Evolutionary conservation across 768 basidiomycete species (phyloP), one percentile per base, ranked within the genome.

Genomic region (Russula emetica): DNA sequence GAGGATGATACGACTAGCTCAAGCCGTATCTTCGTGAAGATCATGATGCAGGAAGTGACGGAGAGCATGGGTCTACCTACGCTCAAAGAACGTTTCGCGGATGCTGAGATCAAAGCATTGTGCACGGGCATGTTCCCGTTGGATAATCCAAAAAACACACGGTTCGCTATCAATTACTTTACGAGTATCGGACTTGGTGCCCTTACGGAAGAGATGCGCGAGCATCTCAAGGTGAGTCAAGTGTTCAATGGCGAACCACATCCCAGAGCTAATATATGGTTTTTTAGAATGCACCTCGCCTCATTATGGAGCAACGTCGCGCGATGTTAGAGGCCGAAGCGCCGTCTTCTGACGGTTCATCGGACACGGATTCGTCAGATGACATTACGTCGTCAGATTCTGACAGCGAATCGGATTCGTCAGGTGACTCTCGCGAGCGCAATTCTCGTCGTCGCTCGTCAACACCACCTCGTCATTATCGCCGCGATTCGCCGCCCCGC

Each of bases 1-100:
- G 97, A 99, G 74, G 97, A 98, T 55, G 95, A 98, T 61, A 99
- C 97, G 26, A 98, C 97, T 0, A 92, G 90, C 22, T 93, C 90
- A 69, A 88, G 88, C 66, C 92, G 97, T 78, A 99, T 99, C 72
- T 98, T 98, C 74, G 79, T 98, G 71, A 98, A 98, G 77, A 97
- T 98, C 70, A 78, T 99, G 80, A 87, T 97, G 83, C 85, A 86
- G 64, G 97, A 99, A 76, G 86, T 98, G 81, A 88, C 88, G 79
- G 97, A 98, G 78, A 83, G 85, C 55, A 88, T 98, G 87, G 96
- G 97, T 2, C 72, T 97, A 71, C 91, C 92, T 74, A 81, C 74
- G 40, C 77, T 98, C n/a, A 85, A 86, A 10, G 92, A 94, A 74
- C 78, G 97, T 58, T 95, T 99, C 78, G 86, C 86, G 74, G 94